phyloP scores from a whole-genome alignment of 805 yeast species.

The Lachancea sp. region DNA sequence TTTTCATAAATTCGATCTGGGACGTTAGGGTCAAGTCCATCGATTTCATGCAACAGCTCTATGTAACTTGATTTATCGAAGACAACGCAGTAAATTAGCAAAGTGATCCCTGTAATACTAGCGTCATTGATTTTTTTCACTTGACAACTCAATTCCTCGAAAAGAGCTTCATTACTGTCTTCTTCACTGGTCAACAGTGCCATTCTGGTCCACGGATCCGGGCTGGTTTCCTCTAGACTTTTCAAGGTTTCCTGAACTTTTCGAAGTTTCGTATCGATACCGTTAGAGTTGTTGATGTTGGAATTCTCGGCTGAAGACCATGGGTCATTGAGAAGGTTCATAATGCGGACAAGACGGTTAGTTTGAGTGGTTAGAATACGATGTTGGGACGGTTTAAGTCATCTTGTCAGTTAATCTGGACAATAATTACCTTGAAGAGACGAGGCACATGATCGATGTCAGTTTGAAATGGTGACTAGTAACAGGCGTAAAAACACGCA shows the following conservation, averaged over 20 bases:
- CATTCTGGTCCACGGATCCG: constrained; percentile 19
- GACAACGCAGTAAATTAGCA: constrained; percentile 49
- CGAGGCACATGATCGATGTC: no score
- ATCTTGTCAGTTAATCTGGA: no score
- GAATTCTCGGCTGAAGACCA: constrained; percentile 4
- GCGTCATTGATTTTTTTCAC: constrained; percentile 18
- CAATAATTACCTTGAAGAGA: no score
- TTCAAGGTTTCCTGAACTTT: not conserved
- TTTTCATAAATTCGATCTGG: constrained; percentile 46
- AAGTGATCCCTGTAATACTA: constrained; percentile 37
- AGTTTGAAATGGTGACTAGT: no score
- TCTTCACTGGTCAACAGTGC: constrained; percentile 21
- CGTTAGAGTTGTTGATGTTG: not conserved
- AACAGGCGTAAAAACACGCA: no score
- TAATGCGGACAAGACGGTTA: not conserved
- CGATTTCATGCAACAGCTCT: constrained; percentile 39
- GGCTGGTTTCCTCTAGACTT: not conserved
- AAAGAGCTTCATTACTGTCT: constrained; percentile 17
- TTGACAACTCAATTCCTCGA: constrained; percentile 13
- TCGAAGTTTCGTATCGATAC: not conserved
- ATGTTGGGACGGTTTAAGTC: no score
- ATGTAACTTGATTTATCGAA: constrained; percentile 44
- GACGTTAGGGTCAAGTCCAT: constrained; percentile 42
- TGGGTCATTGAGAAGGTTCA: constrained; percentile 5
- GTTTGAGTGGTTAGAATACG: not conserved